These are phyloP conservation scores for Murraya koenigii DNA, from an alignment of 345 rosid species.

Conservation along the genomic window DNA sequence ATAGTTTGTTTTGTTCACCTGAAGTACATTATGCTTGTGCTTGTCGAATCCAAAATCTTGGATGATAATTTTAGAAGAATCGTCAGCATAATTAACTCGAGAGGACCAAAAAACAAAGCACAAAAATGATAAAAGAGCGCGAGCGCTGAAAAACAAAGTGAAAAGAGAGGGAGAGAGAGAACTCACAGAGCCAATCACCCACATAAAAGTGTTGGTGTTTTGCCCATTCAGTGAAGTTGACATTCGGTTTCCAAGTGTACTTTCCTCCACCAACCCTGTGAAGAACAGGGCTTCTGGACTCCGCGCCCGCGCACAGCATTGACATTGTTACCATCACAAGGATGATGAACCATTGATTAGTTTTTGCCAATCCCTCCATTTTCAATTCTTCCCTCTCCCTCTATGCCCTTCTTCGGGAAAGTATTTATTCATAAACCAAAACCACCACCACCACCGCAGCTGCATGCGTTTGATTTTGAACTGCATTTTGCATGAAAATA, in stretches of 20 bases:
- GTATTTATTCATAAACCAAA: neutral
- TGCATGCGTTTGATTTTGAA: neutral
- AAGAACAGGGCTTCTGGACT: conserved; percentile 36
- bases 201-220: conserved; percentile 35
- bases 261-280: conserved; percentile 64
- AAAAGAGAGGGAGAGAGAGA: neutral
- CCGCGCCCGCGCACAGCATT: neutral
- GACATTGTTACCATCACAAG: neutral
- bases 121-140: too few species aligned
- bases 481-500: conserved; percentile 5
- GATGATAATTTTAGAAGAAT: neutral
- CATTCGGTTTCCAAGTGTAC: conserved; percentile 40
- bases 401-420: neutral
- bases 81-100: neutral
- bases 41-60: conserved; percentile 48
- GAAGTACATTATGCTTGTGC: conserved; percentile 41
- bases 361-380: neutral
- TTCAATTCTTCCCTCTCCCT: neutral
- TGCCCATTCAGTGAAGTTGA: conserved; percentile 56
- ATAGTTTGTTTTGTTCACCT: conserved; percentile 63
- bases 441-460: neutral
- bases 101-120: too few species aligned
- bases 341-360: neutral
- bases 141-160: neutral
- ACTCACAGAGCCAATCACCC: conserved; percentile 66